Percentiles rank a stretch among this genome's conserved stretches.
Evolutionary conservation across 2,329 filamentous ascomycete species (phyloP).

Genomic region (Colletotrichum lini): DNA sequence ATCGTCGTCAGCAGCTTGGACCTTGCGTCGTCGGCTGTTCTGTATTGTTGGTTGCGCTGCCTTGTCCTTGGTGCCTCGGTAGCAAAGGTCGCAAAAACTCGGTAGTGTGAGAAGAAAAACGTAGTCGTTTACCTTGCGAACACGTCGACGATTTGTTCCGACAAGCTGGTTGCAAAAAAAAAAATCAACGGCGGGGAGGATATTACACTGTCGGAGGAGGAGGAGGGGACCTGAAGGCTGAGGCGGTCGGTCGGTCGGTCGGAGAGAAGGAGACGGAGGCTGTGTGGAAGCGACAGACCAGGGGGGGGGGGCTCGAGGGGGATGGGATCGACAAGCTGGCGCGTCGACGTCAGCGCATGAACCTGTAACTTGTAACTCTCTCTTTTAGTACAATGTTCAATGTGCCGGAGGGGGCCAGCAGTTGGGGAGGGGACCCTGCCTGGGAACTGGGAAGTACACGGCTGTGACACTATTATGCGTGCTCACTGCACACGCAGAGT

Average conservation of each 20-base stretch:
- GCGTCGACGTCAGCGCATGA: slow-evolving; percentile 67
- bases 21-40: slow-evolving; percentile 23
- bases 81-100: slow-evolving; percentile 19
- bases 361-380: slow-evolving; percentile 42
- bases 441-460: slow-evolving; percentile 33
- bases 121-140: slow-evolving; percentile 1
- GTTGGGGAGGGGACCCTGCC: slow-evolving; percentile 31
- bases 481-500: slow-evolving; percentile 26
- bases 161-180: background rate
- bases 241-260: background rate
- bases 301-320: slow-evolving; percentile 43
- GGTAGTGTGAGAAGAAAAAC: background rate
- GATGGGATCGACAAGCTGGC: slow-evolving; percentile 54
- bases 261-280: slow-evolving; percentile 32
- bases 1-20: slow-evolving; percentile 43
- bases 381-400: slow-evolving; percentile 37
- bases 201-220: background rate
- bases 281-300: slow-evolving; percentile 34
- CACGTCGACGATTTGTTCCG: background rate
- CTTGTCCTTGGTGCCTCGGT: background rate
- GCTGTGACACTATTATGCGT: slow-evolving; percentile 15
- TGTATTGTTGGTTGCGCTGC: slow-evolving; percentile 23
- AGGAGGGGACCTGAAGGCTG: background rate
- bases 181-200: background rate
- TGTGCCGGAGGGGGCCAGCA: slow-evolving; percentile 1